Base-by-base conservation (phyloP, 1,284 basidiomycete genomes). In the Porogramme epimiltina region DNA sequence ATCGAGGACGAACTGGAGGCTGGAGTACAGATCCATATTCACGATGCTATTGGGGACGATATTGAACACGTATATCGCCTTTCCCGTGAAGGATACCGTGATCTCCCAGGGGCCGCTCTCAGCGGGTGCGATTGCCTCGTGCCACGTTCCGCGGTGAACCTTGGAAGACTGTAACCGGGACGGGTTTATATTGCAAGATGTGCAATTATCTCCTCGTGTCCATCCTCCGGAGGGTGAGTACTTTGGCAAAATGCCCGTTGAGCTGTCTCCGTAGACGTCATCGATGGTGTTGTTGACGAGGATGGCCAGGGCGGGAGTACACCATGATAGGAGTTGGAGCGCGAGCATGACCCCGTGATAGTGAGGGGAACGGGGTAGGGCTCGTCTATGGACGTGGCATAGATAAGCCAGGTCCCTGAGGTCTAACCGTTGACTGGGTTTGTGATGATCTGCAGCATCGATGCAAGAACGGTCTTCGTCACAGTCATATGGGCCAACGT, bases 281-380 rank as follows among this genome's bases (percentile, higher is more conserved):
- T 59, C 56, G 36, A 59, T 50, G 16, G 56, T 59, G 24, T 39
- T 31, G 28, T 59, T 59, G 3, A 47, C 42, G n/a, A 20, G 34
- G 13, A 15, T 9, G 5, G 50, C 34, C 28, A 6, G n/a, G n/a
- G n/a, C n/a, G n/a, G n/a, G 6, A 6, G 28, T 31, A 6, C 28
- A 13, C 28, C 28, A 31, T 13, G 28, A 6, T 31, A 31, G 28
- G 28, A 31, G 28, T 31, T 13, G 8, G 8, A 31, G 13, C 8
- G 13, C n/a, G n/a, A n/a, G n/a, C n/a, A n/a, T n/a, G n/a, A n/a
- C n/a, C n/a, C n/a, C n/a, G n/a, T n/a, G n/a, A n/a, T n/a, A n/a
- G n/a, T n/a, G n/a, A n/a, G n/a, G n/a, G n/a, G n/a, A n/a, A n/a
- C n/a, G n/a, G n/a, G n/a, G n/a, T n/a, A n/a, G n/a, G n/a, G n/a